Evolutionary conservation across 192 early-diverging fungal species (phyloP).

Genomic region (Paraglomus brasilianum): DNA sequence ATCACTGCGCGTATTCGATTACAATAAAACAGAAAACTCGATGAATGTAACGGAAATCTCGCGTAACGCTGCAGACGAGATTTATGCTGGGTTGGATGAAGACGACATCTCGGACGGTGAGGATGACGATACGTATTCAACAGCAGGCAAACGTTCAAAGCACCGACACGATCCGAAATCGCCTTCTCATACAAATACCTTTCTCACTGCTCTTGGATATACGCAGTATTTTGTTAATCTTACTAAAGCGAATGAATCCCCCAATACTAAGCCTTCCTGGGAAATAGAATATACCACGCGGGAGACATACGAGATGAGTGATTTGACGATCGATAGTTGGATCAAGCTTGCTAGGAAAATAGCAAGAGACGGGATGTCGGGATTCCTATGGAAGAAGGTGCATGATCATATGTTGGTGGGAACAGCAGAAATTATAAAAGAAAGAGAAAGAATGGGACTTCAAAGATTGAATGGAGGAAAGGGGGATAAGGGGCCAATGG

Average conservation of each 20-base stretch:
- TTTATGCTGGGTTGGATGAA: background rate
- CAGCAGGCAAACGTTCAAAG: background rate
- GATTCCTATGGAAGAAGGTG: no score
- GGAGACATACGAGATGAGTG: conserved; percentile 40
- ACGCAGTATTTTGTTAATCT: conserved; percentile 48
- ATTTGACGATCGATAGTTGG: conserved; percentile 39
- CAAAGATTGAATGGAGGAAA: no score
- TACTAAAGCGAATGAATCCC: conserved; percentile 38
- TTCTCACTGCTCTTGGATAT: conserved; percentile 39
- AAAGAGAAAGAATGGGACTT: no score
- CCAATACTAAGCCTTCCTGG: conserved; percentile 22
- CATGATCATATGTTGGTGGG: no score
- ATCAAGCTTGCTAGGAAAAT: conserved; percentile 39
- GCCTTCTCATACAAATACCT: conserved; percentile 15
- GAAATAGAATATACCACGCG: conserved; percentile 46
- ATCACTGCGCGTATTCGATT: conserved; percentile 51
- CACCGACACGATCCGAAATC: background rate
- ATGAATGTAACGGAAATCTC: background rate
- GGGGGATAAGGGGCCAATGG: background rate
- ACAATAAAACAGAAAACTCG: conserved; percentile 29
- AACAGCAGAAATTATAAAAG: no score
- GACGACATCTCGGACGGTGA: background rate
- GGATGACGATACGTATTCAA: background rate
- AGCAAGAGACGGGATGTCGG: background rate
- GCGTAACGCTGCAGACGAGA: background rate